Evolutionary conservation across 2,329 filamentous ascomycete genomes (phyloP).

Genomic region (Fonsecaea multimorphosa): DNA sequence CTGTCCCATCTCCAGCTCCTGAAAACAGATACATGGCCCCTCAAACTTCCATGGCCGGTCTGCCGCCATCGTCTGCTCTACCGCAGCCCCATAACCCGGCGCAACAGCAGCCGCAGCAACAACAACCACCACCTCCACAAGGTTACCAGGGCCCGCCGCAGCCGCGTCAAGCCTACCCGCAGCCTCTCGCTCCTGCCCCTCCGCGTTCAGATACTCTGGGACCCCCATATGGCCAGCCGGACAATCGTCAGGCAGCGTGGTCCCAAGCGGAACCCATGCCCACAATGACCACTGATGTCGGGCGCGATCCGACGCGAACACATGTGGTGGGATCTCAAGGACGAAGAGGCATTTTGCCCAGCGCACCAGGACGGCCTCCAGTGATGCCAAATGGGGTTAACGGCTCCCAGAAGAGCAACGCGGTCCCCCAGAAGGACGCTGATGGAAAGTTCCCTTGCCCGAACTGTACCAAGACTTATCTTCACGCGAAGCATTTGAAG

Average conservation of each 20-base stretch:
- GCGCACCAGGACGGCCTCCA: conserved; percentile 82
- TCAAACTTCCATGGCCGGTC: conserved; percentile 50
- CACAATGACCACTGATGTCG: conserved; percentile 47
- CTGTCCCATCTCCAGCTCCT: conserved; percentile 38
- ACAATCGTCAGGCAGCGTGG: conserved; percentile 53
- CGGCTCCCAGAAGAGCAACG: conserved; percentile 74
- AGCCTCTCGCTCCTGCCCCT: conserved; percentile 77
- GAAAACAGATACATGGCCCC: conserved; percentile 47
- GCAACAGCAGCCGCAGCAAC: conserved; percentile 49
- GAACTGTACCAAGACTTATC: conserved; percentile 97
- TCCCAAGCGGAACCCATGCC: conserved; percentile 49
- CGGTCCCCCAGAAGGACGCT: conserved; percentile 91
- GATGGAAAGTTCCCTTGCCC: conserved; percentile 98
- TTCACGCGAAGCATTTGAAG: conserved; percentile 97
- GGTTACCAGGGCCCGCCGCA: conserved; percentile 58
- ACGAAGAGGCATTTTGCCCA: conserved; percentile 86
- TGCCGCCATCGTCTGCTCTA: conserved; percentile 52
- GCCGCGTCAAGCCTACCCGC: conserved; percentile 72
- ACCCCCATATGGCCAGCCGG: conserved; percentile 62
- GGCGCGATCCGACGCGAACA: conserved; percentile 60
- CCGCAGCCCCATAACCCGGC: conserved; percentile 50
- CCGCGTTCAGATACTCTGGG: conserved; percentile 71
- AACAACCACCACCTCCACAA: conserved; percentile 48
- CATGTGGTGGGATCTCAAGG: conserved; percentile 96
- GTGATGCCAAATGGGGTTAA: conserved; percentile 69